phyloP scores from a whole-genome alignment of 495 filamentous ascomycete species.

The Xylaria telfairii region DNA sequence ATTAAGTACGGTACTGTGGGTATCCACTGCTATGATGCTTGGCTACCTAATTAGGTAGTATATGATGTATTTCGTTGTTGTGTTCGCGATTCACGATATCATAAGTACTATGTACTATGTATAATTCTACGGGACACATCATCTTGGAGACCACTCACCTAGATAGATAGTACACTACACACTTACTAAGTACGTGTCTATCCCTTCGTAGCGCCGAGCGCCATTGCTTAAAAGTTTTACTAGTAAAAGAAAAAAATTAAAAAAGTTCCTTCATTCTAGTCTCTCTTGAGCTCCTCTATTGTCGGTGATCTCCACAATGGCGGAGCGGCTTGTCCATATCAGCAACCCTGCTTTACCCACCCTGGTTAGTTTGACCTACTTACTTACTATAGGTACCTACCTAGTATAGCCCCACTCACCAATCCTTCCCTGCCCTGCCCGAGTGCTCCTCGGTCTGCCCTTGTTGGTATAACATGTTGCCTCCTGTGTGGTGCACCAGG shows the following conservation, averaged over 20 bases:
- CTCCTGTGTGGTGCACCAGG: not conserved
- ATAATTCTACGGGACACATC: too few species aligned
- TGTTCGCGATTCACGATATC: not conserved
- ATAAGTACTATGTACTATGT: too few species aligned
- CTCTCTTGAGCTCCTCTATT: not conserved
- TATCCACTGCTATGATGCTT: not conserved
- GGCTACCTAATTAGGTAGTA: too few species aligned
- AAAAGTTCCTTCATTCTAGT: not conserved
- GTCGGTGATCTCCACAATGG: not conserved
- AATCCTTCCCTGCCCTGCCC: not conserved
- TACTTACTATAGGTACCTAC: too few species aligned
- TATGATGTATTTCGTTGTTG: not conserved
- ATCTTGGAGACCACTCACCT: too few species aligned
- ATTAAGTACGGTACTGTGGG: too few species aligned
- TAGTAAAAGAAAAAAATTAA: not conserved
- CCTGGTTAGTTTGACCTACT: constrained; percentile 1
- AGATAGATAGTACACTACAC: too few species aligned
- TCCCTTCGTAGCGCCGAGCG: not conserved
- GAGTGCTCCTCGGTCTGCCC: not conserved
- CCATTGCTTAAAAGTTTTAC: not conserved
- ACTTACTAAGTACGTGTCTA: not conserved
- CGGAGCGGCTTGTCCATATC: not conserved
- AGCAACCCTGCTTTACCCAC: not conserved
- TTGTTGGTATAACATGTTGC: not conserved
- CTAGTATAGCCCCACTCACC: constrained; percentile 4